Evolutionary conservation across 2,329 filamentous ascomycete genomes (phyloP).

Genomic region (Arthrinium phaeospermum): DNA sequence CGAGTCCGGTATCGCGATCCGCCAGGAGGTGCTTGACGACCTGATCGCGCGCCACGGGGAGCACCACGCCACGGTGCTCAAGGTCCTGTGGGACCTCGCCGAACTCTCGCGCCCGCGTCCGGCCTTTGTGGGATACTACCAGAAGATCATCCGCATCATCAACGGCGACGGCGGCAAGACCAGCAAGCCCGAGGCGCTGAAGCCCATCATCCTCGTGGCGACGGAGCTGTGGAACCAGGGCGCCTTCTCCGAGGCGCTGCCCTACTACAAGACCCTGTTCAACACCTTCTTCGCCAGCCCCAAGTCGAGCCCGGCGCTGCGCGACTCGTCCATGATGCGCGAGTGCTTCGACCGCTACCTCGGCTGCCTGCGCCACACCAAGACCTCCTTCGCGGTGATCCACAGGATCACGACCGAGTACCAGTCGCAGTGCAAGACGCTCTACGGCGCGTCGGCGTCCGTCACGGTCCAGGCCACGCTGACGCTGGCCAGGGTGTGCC

Average conservation of each 20-base stretch:
- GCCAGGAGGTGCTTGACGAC: slow-evolving; percentile 46
- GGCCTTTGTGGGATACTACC: slow-evolving; percentile 41
- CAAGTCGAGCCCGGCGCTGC: slow-evolving; percentile 40
- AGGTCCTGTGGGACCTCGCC: slow-evolving; percentile 43
- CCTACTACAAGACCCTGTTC: slow-evolving; percentile 42
- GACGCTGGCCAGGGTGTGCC: slow-evolving; percentile 43
- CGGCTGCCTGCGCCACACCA: slow-evolving; percentile 41
- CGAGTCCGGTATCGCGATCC: slow-evolving; percentile 42
- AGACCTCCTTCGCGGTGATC: slow-evolving; percentile 37
- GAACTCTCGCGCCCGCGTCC: slow-evolving; percentile 43
- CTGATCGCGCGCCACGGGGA: slow-evolving; percentile 41
- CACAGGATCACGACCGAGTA: slow-evolving; percentile 43
- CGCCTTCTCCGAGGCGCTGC: slow-evolving; percentile 43
- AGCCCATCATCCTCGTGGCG: slow-evolving; percentile 43
- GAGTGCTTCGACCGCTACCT: slow-evolving; percentile 42
- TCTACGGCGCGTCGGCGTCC: slow-evolving; percentile 40
- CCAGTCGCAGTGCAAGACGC: slow-evolving; percentile 39
- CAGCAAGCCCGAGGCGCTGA: slow-evolving; percentile 44
- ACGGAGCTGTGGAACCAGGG: slow-evolving; percentile 45
- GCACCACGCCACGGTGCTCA: slow-evolving; percentile 42
- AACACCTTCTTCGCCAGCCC: slow-evolving; percentile 42
- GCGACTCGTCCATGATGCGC: slow-evolving; percentile 34
- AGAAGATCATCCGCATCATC: slow-evolving; percentile 41
- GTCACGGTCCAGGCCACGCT: slow-evolving; percentile 44
- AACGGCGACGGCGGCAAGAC: slow-evolving; percentile 42